Percentiles rank a stretch among this genome's conserved stretches.
Conservation (phyloP, 164 flowering plant species). For the Akebia trifoliata region DNA sequence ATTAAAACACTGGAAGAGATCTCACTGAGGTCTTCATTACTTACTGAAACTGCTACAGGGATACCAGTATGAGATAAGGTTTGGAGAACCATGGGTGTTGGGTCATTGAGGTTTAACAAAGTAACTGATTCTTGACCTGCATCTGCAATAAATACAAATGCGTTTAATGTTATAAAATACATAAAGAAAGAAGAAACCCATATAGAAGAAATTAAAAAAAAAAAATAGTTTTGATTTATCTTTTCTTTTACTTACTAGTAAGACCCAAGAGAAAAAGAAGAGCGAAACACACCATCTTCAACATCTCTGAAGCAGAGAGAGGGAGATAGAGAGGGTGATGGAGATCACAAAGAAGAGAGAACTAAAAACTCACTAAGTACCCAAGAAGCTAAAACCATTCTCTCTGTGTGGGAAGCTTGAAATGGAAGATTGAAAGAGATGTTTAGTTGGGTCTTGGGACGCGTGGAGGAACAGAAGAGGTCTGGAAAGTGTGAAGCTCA, state of each 20-base stretch:
- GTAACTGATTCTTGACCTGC: slow-evolving; percentile 43
- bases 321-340: not conserved
- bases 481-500: not conserved
- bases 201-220: not conserved
- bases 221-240: not conserved
- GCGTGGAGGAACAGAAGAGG: not conserved
- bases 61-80: slow-evolving; percentile 17
- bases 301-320: not conserved
- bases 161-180: not conserved
- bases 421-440: not conserved
- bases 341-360: not conserved
- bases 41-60: slow-evolving; percentile 45
- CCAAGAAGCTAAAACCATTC: not conserved
- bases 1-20: slow-evolving; percentile 52
- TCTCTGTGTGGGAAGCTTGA: too few species aligned
- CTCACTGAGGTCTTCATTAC: slow-evolving; percentile 30
- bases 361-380: too few species aligned
- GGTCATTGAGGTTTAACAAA: slow-evolving; percentile 24
- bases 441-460: not conserved
- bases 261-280: slow-evolving; percentile 18
- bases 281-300: slow-evolving; percentile 17
- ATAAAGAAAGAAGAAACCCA: not conserved
- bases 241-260: slow-evolving; percentile 19
- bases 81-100: slow-evolving; percentile 18
- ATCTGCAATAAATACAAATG: slow-evolving; percentile 28